Percentiles rank a stretch among this genome's conserved stretches.
phyloP scores from a whole-genome alignment of 257 asterid genomes.

The Solanum medicagineum region DNA sequence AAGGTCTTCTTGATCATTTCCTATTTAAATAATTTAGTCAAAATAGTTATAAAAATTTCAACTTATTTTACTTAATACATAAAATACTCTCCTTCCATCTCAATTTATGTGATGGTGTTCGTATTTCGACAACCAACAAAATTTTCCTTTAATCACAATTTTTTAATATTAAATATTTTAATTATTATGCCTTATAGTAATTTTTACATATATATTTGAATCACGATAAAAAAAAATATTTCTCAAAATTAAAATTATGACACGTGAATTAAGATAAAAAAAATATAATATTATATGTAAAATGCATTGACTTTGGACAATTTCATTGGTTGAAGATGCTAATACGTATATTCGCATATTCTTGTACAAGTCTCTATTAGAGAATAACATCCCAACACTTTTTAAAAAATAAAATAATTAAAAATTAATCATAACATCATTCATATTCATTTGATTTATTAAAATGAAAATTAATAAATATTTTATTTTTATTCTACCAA shows the following conservation, averaged over 20 bases:
- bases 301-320: conserved; percentile 1
- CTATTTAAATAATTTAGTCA: neutral
- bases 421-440: neutral
- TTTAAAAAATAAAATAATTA: neutral
- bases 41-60: neutral
- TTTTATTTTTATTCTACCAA: neutral
- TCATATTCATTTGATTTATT: neutral
- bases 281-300: neutral
- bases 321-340: neutral
- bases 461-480: neutral
- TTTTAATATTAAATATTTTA: neutral
- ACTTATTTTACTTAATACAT: neutral
- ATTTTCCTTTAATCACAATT: neutral
- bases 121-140: neutral
- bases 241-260: neutral
- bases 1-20: neutral
- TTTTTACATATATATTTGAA: neutral
- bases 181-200: neutral
- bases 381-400: neutral
- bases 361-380: neutral
- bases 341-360: neutral
- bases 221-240: neutral
- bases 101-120: neutral
- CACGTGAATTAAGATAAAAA: neutral
- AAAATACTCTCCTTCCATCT: neutral